Evolutionary conservation across 805 yeast genomes (phyloP), one percentile per base, ranked within the genome.

Genomic region (Ogataea trehaloabstinens): DNA sequence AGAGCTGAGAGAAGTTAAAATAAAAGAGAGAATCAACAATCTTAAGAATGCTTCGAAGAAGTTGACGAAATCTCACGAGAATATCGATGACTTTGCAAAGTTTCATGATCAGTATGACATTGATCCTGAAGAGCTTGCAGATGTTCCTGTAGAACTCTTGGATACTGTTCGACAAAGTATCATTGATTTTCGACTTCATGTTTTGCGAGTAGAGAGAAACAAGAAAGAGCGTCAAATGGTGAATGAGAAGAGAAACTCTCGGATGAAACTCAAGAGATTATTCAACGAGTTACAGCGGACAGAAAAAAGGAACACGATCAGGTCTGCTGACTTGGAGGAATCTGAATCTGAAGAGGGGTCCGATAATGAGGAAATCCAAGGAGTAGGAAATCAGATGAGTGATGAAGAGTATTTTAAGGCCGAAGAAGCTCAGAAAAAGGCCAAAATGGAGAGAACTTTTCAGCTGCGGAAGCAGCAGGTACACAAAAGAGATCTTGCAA

Each of bases 81-180:
- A 40, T 21, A 19, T 43, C 19, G 44, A 44, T 17, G 33, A 53
- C 53, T 12, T 46, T 15, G 28, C 36, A 3, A 29, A 24, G 4
- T 35, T 33, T 20, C 43, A 53, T 19, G 42, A 45, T 10, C 47
- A 45, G 3, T 80, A 81, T 52, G 67, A 70, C 38, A 74, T 81
- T 22, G 83, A 81, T 52, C 66, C 70, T n/a, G 61, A 64, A 32
- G 85, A 80, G 49, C 55, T 81, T 38, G 61, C 68, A 11, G 85
- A 77, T 46, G 72, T 80, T 4, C 85, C 86, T 2, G 57, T 61
- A 18, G 73, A 73, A 19, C 63, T 75, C 65, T 56, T 73, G 31
- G 80, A 77, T 16, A 63, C 61, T n/a, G 73, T 80, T 25, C 71
- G 67, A 15, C 67, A 68, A 39, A 78, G 75, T 41, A 71, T 81